Base-by-base conservation (phyloP, 768 basidiomycete species). In the Mycena vitilis region DNA sequence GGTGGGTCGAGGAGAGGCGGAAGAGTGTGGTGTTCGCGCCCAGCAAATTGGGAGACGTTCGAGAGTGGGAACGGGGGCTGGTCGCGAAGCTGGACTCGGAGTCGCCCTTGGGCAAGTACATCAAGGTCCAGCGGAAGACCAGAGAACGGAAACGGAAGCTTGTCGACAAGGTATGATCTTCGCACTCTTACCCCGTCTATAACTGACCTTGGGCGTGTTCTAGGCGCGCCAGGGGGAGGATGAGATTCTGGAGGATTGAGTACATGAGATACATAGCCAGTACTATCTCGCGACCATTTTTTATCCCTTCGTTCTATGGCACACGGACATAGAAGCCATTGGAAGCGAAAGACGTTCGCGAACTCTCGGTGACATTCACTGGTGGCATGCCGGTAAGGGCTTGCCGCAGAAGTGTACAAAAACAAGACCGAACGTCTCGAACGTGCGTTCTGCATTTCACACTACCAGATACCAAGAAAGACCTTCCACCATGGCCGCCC, bases 401-500 rank as follows among this genome's bases (percentile, higher is more conserved):
- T 40, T 40, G 10, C 45, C n/a, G n/a, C 20, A 8, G 25, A 42
- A n/a, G 25, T 23, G 25, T 23, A 45, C 45, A 36, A 58, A 30
- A 57, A 54, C 52, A 12, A 34, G 34, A 44, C 42, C n/a, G 10
- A n/a, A 64, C 49, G 53, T 38, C 20, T 45, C 47, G 2, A 57
- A 18, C 44, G 62, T n/a, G 38, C 38, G 40, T 15, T 30, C 10
- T 47, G 47, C 37, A n/a, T 48, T 37, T 49, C 9, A 11, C 8
- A 65, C 79, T 84, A 90, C 92, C 92, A 93, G 66, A 93, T 83
- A 45, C 87, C 87, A 71, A 95, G 90, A 77, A 95, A 92, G 49
- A 91, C 80, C 77, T 95, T 93, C 93, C 93, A 95, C 90, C 90
- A 89, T 3, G 93, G 92, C 62, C 93, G 82, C 40, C 86, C 86